Evolutionary conservation across 371 early-diverging fungal genomes (phyloP).

Genomic region (Mortierella sp.): DNA sequence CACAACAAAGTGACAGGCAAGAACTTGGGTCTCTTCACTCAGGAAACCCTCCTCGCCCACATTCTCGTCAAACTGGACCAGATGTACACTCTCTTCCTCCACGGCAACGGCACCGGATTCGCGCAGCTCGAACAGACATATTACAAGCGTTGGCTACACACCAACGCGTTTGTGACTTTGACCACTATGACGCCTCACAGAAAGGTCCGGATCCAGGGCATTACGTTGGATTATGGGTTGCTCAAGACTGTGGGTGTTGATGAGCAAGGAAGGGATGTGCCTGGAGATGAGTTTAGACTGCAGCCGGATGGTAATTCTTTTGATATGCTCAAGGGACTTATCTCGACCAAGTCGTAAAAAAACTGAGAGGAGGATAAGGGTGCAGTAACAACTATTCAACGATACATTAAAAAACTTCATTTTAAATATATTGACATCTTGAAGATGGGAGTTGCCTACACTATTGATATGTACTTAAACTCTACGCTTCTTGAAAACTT

Average conservation of each 20-base stretch:
- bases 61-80: slow-evolving; percentile 82
- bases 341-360: slow-evolving; percentile 60
- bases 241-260: slow-evolving; percentile 76
- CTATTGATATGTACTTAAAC: no score
- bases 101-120: slow-evolving; percentile 69
- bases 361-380: no score
- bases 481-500: no score
- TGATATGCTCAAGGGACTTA: slow-evolving; percentile 94
- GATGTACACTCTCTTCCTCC: slow-evolving; percentile 78
- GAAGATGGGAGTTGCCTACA: no score
- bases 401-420: neutral
- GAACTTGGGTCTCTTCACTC: slow-evolving; percentile 64
- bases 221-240: slow-evolving; percentile 83
- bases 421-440: no score
- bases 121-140: slow-evolving; percentile 83
- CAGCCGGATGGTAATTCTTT: slow-evolving; percentile 98
- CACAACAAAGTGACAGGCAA: slow-evolving; percentile 65
- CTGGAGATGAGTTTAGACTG: slow-evolving; percentile 71
- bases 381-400: no score
- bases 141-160: slow-evolving; percentile 91
- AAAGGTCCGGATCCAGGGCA: slow-evolving; percentile 80
- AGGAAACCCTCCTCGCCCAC: slow-evolving; percentile 83
- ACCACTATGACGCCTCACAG: slow-evolving; percentile 68
- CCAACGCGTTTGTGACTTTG: slow-evolving; percentile 78
- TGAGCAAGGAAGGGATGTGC: slow-evolving; percentile 50